phyloP scores from a whole-genome alignment of 768 basidiomycete genomes.

The Tephrocybe sp. region DNA sequence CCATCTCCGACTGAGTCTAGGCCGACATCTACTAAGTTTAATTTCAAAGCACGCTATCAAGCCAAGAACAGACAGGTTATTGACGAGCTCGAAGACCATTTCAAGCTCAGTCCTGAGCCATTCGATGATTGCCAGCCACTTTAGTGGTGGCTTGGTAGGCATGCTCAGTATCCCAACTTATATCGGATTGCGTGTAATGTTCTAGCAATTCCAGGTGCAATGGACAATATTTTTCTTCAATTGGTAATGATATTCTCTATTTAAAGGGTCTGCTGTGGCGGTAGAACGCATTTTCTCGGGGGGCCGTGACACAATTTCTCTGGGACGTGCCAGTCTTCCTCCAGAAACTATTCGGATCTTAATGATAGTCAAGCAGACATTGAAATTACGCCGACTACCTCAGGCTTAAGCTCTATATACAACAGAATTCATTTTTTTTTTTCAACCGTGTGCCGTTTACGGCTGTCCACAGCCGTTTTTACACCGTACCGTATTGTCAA shows the following conservation, averaged over 20 bases:
- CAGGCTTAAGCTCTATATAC: neutral
- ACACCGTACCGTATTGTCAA: neutral
- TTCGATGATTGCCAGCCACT: conserved; percentile 24
- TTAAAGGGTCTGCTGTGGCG: conserved; percentile 4
- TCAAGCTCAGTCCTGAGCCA: conserved; percentile 20
- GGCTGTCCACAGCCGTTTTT: neutral
- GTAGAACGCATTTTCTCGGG: conserved; percentile 1
- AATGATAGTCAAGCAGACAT: neutral
- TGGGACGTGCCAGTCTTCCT: neutral
- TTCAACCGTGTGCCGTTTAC: neutral
- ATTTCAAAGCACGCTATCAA: conserved; percentile 2
- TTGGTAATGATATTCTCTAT: neutral
- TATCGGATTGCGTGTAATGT: conserved; percentile 3
- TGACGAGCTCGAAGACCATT: conserved; percentile 23
- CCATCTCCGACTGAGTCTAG: neutral
- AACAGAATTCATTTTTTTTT: neutral
- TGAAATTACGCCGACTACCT: neutral
- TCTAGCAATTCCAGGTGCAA: conserved; percentile 2
- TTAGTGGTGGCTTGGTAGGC: conserved; percentile 24
- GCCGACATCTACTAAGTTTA: neutral
- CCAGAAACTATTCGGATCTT: neutral
- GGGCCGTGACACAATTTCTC: conserved; percentile 3
- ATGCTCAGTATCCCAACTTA: conserved; percentile 3
- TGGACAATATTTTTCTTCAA: neutral
- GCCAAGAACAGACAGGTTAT: neutral